These are phyloP conservation scores for Neurospora sp. DNA, from an alignment of 2,329 filamentous ascomycete species.

Conservation along the genomic window DNA sequence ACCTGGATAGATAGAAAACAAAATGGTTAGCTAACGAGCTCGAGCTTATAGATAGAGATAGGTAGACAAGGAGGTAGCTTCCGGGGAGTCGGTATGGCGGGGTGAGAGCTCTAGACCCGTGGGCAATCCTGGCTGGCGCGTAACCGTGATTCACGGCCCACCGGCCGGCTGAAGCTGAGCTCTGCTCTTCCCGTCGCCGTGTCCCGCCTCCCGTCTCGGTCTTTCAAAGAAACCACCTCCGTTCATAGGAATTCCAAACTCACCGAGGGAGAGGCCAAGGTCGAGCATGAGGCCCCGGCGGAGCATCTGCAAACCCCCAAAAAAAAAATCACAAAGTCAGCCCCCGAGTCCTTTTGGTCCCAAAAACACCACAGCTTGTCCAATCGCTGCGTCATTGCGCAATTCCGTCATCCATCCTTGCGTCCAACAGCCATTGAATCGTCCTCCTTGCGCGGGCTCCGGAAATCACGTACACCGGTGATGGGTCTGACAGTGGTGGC, in stretches of 20 bases:
- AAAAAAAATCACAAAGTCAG: not conserved
- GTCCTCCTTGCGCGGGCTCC: not conserved
- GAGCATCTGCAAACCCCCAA: slow-evolving; percentile 39
- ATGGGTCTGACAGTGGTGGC: slow-evolving; percentile 36
- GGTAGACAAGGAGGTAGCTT: not conserved
- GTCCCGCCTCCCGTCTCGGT: not conserved
- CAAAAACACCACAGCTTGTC: not conserved
- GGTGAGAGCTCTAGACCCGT: not conserved
- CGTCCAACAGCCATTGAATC: slow-evolving; percentile 6
- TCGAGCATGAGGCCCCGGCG: slow-evolving; percentile 48
- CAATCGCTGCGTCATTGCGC: not conserved
- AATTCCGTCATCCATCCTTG: not conserved
- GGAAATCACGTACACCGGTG: slow-evolving; percentile 42
- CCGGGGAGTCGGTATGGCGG: not conserved
- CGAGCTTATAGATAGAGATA: not conserved
- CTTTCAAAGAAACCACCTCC: not conserved
- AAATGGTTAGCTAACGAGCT: not conserved
- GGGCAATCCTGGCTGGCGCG: not conserved
- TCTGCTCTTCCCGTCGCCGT: not conserved
- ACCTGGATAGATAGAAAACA: slow-evolving; percentile 25
- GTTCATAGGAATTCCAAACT: slow-evolving; percentile 17
- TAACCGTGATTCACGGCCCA: not conserved
- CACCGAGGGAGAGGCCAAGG: slow-evolving; percentile 46
- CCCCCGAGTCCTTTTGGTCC: slow-evolving; percentile 1
- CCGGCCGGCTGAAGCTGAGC: not conserved